Conservation (phyloP, 371 early-diverging fungal genomes). For the Sporodiniella umbellata region DNA sequence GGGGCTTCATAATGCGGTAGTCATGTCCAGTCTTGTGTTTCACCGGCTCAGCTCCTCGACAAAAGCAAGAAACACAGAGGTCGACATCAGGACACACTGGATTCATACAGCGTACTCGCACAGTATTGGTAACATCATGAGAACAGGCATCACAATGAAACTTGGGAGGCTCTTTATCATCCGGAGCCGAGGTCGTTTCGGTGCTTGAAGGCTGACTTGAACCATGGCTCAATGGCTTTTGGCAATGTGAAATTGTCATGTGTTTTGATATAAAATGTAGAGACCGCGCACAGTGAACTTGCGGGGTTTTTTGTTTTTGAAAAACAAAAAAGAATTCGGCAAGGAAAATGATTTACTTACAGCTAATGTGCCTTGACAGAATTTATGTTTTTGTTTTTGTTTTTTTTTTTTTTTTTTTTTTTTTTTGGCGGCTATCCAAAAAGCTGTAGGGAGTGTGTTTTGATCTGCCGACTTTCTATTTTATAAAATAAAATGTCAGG, state of each 20-base stretch:
- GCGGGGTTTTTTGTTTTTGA: no score
- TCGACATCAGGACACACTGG: conserved; percentile 90
- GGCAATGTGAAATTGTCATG: conserved; percentile 51
- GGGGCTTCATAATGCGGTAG: conserved; percentile 85
- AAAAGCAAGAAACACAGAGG: conserved; percentile 94
- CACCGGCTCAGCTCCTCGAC: conserved; percentile 79
- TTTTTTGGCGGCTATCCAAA: no score
- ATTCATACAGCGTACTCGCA: conserved; percentile 86
- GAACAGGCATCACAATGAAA: conserved; percentile 93
- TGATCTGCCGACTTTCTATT: no score
- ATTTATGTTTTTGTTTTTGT: no score
- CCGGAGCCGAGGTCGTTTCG: conserved; percentile 20
- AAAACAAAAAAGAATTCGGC: no score
- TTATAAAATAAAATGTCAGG: no score
- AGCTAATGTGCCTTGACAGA: no score
- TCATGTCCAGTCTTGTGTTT: conserved; percentile 84
- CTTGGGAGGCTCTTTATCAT: conserved; percentile 55
- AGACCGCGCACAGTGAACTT: no score
- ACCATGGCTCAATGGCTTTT: conserved; percentile 33
- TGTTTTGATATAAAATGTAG: not conserved
- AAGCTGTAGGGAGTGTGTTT: no score
- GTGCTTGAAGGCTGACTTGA: conserved; percentile 22
- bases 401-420: no score
- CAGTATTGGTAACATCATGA: conserved; percentile 84
- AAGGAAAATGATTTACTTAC: no score